A percentile compares a stretch with the other conserved stretches of the same genome.
These are phyloP conservation scores for Liquidambar formosana DNA, from an alignment of 164 flowering plant genomes.

Conservation along the genomic window DNA sequence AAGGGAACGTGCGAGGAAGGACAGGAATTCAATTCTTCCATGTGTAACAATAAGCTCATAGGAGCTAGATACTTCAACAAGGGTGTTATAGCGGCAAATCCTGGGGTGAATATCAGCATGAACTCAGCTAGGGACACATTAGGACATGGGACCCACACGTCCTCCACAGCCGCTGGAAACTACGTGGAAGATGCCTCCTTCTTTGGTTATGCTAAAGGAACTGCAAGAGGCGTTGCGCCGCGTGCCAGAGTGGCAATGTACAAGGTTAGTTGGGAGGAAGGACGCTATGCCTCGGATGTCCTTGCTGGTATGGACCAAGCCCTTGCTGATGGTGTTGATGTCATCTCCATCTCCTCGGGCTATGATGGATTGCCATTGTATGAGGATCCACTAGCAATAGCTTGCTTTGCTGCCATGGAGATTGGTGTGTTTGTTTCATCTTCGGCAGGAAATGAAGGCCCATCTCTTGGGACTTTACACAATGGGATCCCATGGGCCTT, in stretches of 20 bases:
- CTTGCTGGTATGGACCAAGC: conserved; percentile 67
- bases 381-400: conserved; percentile 52
- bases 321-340: conserved; percentile 65
- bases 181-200: conserved; percentile 30
- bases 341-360: conserved; percentile 59
- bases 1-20: conserved; percentile 56
- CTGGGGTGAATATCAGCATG: conserved; percentile 10
- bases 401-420: conserved; percentile 57
- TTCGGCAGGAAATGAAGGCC: conserved; percentile 50
- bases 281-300: conserved; percentile 34
- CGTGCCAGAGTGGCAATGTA: conserved; percentile 54
- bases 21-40: conserved; percentile 42
- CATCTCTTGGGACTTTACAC: conserved; percentile 14
- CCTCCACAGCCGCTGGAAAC: conserved; percentile 50
- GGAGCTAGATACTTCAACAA: conserved; percentile 65
- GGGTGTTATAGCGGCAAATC: conserved; percentile 34
- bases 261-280: conserved; percentile 48
- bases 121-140: conserved; percentile 44
- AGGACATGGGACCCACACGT: conserved; percentile 65
- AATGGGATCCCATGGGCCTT: conserved; percentile 56
- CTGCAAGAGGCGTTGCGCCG: conserved; percentile 61
- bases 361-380: conserved; percentile 26
- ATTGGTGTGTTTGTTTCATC: conserved; percentile 43
- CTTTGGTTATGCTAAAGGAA: conserved; percentile 44
- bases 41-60: conserved; percentile 65